Evolutionary conservation across 768 basidiomycete species (phyloP).

Genomic region (Psilocybe cyanescens): DNA sequence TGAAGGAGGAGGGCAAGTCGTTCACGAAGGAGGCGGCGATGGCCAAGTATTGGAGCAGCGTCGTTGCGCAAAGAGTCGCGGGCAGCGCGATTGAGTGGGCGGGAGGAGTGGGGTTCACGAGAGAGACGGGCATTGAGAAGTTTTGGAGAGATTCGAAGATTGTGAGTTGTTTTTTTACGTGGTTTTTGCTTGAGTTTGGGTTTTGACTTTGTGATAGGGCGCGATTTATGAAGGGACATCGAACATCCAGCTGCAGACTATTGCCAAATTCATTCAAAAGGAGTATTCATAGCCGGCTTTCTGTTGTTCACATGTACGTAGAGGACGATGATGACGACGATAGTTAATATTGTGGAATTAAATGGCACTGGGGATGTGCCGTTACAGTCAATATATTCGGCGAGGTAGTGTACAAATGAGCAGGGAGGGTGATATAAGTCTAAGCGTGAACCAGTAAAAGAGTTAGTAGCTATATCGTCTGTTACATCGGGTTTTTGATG

Average conservation of each 20-base stretch:
- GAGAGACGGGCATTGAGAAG: conserved; percentile 96
- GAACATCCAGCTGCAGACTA: conserved; percentile 98
- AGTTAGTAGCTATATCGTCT: not conserved
- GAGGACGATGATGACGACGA: not conserved
- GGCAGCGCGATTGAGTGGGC: conserved; percentile 96
- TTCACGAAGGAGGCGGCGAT: conserved; percentile 97
- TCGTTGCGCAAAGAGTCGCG: conserved; percentile 86
- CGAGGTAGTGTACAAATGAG: conserved; percentile 1
- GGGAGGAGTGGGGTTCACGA: conserved; percentile 90
- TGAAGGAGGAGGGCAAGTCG: conserved; percentile 85
- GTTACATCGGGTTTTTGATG: not conserved
- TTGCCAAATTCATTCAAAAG: conserved; percentile 90
- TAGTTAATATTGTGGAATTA: not conserved
- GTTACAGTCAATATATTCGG: not conserved
- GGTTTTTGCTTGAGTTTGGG: too few species aligned
- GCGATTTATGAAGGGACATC: conserved; percentile 95
- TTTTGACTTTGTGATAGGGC: conserved; percentile 48
- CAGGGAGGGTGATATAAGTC: not conserved
- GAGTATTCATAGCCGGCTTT: conserved; percentile 59
- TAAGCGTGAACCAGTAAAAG: not conserved
- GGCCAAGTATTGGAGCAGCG: conserved; percentile 94
- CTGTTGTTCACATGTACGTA: not conserved
- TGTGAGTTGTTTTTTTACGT: conserved; percentile 48
- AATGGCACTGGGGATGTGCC: not conserved
- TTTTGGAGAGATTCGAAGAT: conserved; percentile 97